Evolutionary conservation across 306 rosid species (phyloP).

Genomic region (Comarum palustre): DNA sequence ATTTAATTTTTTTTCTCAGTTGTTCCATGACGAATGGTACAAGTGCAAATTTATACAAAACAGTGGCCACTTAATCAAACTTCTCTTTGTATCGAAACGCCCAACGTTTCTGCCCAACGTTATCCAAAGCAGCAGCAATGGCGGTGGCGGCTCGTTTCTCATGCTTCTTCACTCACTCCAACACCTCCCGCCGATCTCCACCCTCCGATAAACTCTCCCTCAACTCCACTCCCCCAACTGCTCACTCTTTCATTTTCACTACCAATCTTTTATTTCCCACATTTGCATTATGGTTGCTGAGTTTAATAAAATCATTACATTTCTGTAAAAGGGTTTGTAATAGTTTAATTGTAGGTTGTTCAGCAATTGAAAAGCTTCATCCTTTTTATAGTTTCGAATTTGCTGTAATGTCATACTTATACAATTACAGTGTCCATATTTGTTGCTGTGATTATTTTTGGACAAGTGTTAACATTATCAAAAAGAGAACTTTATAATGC

Average conservation of each 20-base stretch:
- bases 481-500: background rate
- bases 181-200: constrained; percentile 33
- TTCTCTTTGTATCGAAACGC: constrained; percentile 3
- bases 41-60: background rate
- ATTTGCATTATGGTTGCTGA: background rate
- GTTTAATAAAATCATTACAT: background rate
- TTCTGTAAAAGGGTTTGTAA: background rate
- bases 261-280: background rate
- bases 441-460: too few species aligned
- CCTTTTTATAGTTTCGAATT: background rate
- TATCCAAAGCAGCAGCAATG: constrained; percentile 45
- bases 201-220: constrained; percentile 33
- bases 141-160: constrained; percentile 62
- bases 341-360: background rate
- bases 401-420: background rate
- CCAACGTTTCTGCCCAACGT: constrained; percentile 1
- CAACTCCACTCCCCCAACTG: constrained; percentile 11
- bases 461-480: background rate
- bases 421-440: background rate
- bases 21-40: background rate
- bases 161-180: constrained; percentile 43
- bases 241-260: background rate
- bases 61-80: background rate
- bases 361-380: background rate
- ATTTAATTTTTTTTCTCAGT: too few species aligned